These are phyloP conservation scores for Imleria badia DNA, from an alignment of 768 basidiomycete species.

Conservation along the genomic window DNA sequence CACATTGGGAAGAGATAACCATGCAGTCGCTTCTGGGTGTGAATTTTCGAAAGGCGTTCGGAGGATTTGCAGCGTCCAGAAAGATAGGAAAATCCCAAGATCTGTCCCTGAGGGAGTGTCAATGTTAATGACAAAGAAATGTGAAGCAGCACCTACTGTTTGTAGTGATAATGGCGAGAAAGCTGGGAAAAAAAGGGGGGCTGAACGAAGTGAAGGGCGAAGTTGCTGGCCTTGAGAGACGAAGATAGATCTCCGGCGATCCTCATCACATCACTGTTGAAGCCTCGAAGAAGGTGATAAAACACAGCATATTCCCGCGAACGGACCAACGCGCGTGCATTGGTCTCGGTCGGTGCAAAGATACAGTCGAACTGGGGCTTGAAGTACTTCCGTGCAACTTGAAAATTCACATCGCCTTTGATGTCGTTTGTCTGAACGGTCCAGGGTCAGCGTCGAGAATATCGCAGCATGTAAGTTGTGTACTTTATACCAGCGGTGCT, in stretches of 20 bases:
- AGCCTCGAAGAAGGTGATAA: neutral
- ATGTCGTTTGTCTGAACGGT: neutral
- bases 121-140: neutral
- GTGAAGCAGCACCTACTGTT: too few relatives aligned
- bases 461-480: too few relatives aligned
- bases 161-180: too few relatives aligned
- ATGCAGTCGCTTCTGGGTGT: slow-evolving; percentile 6
- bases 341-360: neutral
- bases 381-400: too few relatives aligned
- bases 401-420: too few relatives aligned
- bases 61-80: neutral
- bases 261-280: rapidly evolving
- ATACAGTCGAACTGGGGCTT: neutral
- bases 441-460: neutral
- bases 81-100: slow-evolving; percentile 14
- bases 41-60: neutral
- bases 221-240: slow-evolving; percentile 3
- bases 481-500: neutral
- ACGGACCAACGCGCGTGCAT: neutral
- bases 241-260: neutral
- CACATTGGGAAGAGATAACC: neutral
- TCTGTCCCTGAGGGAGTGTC: neutral
- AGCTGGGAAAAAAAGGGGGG: slow-evolving; percentile 11
- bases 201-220: slow-evolving; percentile 7
- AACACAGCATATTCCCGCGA: neutral